Conservation (phyloP, 306 rosid genomes). For the Malus sieversii region DNA sequence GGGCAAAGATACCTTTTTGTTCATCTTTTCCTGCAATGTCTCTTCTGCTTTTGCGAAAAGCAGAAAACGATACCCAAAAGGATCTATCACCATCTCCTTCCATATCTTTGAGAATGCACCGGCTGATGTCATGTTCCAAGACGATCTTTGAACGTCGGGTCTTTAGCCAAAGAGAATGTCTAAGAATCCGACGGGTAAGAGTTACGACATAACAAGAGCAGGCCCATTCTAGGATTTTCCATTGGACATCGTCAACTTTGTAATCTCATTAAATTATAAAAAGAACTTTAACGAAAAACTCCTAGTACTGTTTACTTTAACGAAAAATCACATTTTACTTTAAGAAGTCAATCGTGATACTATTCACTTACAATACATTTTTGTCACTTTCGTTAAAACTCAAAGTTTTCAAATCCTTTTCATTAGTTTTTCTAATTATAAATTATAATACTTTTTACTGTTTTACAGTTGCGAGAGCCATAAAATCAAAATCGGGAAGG, state of each 20-base stretch:
- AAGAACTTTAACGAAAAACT: too few species aligned
- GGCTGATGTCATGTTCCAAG: not conserved
- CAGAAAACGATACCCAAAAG: not conserved
- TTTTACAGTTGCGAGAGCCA: not conserved
- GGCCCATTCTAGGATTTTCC: too few species aligned
- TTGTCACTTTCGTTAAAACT: too few species aligned
- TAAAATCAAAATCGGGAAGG: constrained; percentile 2
- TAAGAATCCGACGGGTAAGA: not conserved
- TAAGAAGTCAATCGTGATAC: too few species aligned
- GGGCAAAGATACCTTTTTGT: not conserved
- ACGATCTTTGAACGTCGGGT: not conserved
- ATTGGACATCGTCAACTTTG: not conserved
- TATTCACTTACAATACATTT: too few species aligned
- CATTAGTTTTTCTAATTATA: too few species aligned
- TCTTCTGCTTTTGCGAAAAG: not conserved
- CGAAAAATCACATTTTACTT: too few species aligned
- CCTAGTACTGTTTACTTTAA: too few species aligned
- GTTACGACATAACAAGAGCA: not conserved
- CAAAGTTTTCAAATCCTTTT: too few species aligned
- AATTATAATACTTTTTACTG: not conserved
- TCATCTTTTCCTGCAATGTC: not conserved
- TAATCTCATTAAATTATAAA: not conserved
- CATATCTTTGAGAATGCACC: not conserved
- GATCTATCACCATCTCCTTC: not conserved
- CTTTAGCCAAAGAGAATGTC: not conserved